These are phyloP conservation scores for Aspergillus aculeatus DNA, from an alignment of 2,329 filamentous ascomycete species.

Conservation along the genomic window DNA sequence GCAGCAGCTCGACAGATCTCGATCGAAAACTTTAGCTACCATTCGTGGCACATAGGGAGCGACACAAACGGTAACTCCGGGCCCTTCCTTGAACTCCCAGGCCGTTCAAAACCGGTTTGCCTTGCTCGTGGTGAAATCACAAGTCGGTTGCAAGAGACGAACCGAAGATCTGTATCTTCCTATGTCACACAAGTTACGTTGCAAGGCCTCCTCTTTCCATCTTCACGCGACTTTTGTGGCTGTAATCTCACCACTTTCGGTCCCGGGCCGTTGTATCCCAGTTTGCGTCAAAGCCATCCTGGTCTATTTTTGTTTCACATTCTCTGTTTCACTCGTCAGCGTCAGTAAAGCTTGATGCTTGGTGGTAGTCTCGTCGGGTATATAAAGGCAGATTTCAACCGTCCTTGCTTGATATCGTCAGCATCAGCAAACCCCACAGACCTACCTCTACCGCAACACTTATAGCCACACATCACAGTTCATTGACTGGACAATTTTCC, in stretches of 20 bases:
- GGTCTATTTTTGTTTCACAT: constrained; percentile 16
- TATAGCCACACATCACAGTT: no score
- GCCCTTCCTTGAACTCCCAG: constrained; percentile 2
- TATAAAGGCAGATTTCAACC: constrained; percentile 14
- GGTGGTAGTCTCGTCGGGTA: constrained; percentile 3
- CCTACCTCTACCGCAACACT: not conserved
- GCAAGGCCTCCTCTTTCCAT: constrained; percentile 3
- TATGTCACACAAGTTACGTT: constrained; percentile 9
- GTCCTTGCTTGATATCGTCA: not conserved
- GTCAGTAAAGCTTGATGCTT: not conserved
- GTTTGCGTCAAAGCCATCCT: constrained; percentile 4
- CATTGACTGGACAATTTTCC: not conserved
- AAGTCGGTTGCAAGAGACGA: constrained; percentile 11
- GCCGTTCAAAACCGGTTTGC: constrained; percentile 1
- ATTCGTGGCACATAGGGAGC: not conserved
- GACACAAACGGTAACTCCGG: not conserved
- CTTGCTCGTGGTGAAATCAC: constrained; percentile 4
- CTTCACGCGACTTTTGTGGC: not conserved
- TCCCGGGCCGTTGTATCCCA: constrained; percentile 8
- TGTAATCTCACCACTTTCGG: constrained; percentile 6
- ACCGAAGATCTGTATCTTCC: constrained; percentile 22
- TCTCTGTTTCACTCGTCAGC: constrained; percentile 9
- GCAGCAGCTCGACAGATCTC: not conserved
- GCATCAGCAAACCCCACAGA: not conserved
- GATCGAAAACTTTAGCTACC: not conserved